phyloP scores from a whole-genome alignment of 306 rosid genomes.

The Hippophae rhamnoides region DNA sequence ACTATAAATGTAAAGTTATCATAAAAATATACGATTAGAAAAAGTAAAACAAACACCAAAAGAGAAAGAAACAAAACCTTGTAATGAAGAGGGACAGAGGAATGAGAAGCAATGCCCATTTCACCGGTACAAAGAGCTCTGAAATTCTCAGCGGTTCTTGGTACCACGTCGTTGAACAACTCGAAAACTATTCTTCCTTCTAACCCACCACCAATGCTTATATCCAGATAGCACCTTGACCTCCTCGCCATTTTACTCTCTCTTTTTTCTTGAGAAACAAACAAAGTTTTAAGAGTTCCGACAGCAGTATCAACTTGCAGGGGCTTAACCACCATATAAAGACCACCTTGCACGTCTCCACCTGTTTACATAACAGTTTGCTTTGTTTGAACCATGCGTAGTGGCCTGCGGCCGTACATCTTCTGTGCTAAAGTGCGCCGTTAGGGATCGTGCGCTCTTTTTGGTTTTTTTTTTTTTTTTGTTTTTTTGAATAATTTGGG shows the following conservation, averaged over 20 bases:
- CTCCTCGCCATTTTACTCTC: constrained; percentile 41
- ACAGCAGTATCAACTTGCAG: too few species aligned
- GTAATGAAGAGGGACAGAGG: constrained; percentile 51
- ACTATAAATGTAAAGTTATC: too few species aligned
- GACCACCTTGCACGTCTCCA: background rate
- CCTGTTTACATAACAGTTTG: background rate
- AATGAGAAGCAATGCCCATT: constrained; percentile 44
- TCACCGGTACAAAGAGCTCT: constrained; percentile 71
- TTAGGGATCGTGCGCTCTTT: background rate
- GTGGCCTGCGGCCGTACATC: background rate
- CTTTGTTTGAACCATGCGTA: background rate
- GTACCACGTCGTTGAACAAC: constrained; percentile 52
- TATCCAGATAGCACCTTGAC: constrained; percentile 48
- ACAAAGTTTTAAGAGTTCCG: too few species aligned
- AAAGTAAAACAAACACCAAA: too few species aligned
- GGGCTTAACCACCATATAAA: too few species aligned
- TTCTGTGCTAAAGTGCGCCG: background rate
- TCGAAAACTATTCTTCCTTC: constrained; percentile 66
- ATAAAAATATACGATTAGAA: too few species aligned
- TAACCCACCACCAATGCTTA: constrained; percentile 50
- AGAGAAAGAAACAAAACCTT: constrained; percentile 29
- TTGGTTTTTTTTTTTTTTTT: background rate
- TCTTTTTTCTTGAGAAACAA: background rate
- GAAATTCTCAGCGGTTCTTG: constrained; percentile 76
- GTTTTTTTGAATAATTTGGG: background rate